phyloP scores from a whole-genome alignment of 148 eudicot genomes.

The Camellia granthamiana region DNA sequence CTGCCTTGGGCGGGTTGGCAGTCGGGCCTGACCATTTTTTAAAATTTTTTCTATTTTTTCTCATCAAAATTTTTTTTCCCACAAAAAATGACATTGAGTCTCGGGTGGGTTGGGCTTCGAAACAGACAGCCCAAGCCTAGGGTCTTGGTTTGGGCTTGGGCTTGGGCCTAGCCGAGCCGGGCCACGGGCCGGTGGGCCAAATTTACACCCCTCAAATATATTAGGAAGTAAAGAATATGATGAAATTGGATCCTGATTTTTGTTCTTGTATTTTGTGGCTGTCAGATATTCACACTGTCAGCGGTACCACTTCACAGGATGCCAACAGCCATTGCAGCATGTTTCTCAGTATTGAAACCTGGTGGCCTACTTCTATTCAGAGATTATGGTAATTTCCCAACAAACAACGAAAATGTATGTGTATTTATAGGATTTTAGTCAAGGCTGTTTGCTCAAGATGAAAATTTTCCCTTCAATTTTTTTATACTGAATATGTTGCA shows the following conservation, averaged over 20 bases:
- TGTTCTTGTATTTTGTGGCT: not conserved
- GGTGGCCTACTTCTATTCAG: constrained; percentile 86
- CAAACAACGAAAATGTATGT: not conserved
- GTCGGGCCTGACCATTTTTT: no score
- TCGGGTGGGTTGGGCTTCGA: no score
- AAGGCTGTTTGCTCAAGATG: not conserved
- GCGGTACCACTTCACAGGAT: constrained; percentile 81
- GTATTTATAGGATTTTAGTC: not conserved
- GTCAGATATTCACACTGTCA: constrained; percentile 84
- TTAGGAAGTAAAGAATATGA: not conserved
- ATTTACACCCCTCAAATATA: not conserved
- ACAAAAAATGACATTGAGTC: no score
- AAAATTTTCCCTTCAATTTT: not conserved
- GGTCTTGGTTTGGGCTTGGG: no score
- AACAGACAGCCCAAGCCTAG: no score
- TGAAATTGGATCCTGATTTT: not conserved
- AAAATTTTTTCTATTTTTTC: no score
- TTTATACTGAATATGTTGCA: not conserved
- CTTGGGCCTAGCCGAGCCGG: no score
- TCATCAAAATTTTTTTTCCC: no score
- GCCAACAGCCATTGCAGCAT: constrained; percentile 62
- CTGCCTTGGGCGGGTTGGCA: no score
- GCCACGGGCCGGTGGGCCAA: no score
- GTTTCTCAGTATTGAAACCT: constrained; percentile 78
- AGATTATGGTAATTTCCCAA: constrained; percentile 73